These are phyloP conservation scores for Chlorella sp. DNA, from an alignment of 139 green algal species.

Conservation along the genomic window DNA sequence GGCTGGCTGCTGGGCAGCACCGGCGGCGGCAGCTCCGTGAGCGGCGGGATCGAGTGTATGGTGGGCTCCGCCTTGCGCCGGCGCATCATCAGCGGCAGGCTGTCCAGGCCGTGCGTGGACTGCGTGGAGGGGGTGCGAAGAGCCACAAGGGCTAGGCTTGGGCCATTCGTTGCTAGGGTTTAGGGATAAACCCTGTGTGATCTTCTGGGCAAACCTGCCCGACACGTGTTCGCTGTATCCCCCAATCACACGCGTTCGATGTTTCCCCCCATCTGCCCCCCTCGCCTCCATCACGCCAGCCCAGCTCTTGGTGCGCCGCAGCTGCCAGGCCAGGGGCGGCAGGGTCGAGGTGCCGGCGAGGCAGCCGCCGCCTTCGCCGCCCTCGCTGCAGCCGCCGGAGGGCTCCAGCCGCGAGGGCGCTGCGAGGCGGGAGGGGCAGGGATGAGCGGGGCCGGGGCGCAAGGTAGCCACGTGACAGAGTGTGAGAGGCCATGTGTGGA, in stretches of 20 bases:
- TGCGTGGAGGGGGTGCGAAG: too few relatives aligned
- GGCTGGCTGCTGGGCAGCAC: slow-evolving; percentile 9
- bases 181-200: too few relatives aligned
- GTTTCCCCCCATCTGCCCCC: too few relatives aligned
- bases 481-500: neutral
- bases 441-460: neutral
- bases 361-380: neutral
- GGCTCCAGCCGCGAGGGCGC: neutral
- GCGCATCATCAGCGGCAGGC: slow-evolving; percentile 1
- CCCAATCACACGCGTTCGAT: too few relatives aligned
- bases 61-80: neutral
- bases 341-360: neutral
- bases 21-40: slow-evolving; percentile 28
- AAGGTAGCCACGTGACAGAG: neutral
- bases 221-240: too few relatives aligned
- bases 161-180: too few relatives aligned
- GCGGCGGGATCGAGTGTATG: slow-evolving; percentile 30
- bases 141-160: too few relatives aligned
- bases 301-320: slow-evolving; percentile 34
- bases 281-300: slow-evolving; percentile 24
- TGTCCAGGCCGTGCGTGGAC: too few relatives aligned
- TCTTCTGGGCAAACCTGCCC: too few relatives aligned
- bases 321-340: slow-evolving; percentile 16
- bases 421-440: neutral
- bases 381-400: neutral